Base-by-base conservation (phyloP, 805 yeast species). In the Metschnikowia vanudenii region DNA sequence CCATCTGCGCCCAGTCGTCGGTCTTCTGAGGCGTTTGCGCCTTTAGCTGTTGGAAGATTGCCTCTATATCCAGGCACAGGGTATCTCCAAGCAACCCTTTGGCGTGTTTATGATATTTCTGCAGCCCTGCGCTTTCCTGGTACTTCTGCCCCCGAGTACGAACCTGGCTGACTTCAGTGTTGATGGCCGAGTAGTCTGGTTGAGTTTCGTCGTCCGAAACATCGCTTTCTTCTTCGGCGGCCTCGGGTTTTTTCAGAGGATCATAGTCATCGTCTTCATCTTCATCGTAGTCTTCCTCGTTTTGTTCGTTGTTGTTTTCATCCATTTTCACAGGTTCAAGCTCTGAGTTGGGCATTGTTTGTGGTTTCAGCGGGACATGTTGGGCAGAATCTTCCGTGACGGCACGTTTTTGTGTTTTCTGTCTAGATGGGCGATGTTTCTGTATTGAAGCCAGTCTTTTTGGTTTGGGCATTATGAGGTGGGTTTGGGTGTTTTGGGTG, bases 61-160 rank as follows among this genome's bases (percentile, higher is more conserved):
- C 54, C 41, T 69, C 67, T 9, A 71, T 60, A 45, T 71, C 68
- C 2, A 69, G 48, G 13, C 55, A 56, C 50, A 52, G 56, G 30
- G 50, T 38, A 41, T 59, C 52, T 44, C 55, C 45, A 2, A 53
- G 50, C 35, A 58, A 51, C 10, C 52, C 53, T 5, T 24, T 24
- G 3, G 29, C 28, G 18, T 29, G 46, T 26, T 35, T 14, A 5
- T 46, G 34, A 37, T 39, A 37, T 14, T 16, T 29, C 20, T 29
- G 22, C 17, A n/a, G 19, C 14, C 18, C 35, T 18, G 37, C 22
- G 20, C 46, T 46, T 16, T 81, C 86, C 18, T 68, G 49, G 24
- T 65, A 66, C 39, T 85, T 64, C 52, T 83, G 92, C 18, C 79
- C 74, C 53, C 96, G 72, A 0, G 96, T 88, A 56, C 80, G 79